These are phyloP conservation scores for Anacardium occidentale DNA, from an alignment of 345 rosid species.

Conservation along the genomic window DNA sequence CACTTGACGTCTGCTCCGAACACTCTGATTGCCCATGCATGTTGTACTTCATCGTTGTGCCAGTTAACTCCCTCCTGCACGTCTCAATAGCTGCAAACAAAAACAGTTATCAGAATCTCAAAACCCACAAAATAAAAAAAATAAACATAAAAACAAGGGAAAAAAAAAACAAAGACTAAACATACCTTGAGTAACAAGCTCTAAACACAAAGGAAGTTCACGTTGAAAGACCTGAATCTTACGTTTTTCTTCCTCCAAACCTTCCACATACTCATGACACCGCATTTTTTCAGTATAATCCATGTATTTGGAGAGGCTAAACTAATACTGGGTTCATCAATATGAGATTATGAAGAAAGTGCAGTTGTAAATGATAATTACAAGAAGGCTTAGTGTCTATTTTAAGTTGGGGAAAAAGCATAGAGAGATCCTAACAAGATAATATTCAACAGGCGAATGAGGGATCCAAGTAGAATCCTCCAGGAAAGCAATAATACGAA, in stretches of 20 bases:
- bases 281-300: conserved; percentile 50
- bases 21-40: conserved; percentile 69
- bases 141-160: no score
- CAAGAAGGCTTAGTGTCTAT: not conserved
- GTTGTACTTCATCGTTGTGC: conserved; percentile 44
- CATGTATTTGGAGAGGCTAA: conserved; percentile 23
- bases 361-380: not conserved
- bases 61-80: conserved; percentile 70
- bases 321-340: no score
- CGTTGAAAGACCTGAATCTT: conserved; percentile 91
- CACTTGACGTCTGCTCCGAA: conserved; percentile 82
- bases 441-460: conserved; percentile 31
- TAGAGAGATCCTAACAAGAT: conserved; percentile 42
- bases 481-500: conserved; percentile 38
- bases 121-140: not conserved
- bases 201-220: conserved; percentile 90
- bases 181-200: conserved; percentile 86
- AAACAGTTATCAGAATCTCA: not conserved
- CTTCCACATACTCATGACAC: conserved; percentile 61
- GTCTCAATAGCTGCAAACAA: conserved; percentile 70
- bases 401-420: conserved; percentile 26
- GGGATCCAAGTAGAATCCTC: conserved; percentile 82
- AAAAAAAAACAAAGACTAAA: no score
- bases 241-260: conserved; percentile 79
- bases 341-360: not conserved